phyloP scores from a whole-genome alignment of 2,329 filamentous ascomycete species.

The Paecilomyces niveus region DNA sequence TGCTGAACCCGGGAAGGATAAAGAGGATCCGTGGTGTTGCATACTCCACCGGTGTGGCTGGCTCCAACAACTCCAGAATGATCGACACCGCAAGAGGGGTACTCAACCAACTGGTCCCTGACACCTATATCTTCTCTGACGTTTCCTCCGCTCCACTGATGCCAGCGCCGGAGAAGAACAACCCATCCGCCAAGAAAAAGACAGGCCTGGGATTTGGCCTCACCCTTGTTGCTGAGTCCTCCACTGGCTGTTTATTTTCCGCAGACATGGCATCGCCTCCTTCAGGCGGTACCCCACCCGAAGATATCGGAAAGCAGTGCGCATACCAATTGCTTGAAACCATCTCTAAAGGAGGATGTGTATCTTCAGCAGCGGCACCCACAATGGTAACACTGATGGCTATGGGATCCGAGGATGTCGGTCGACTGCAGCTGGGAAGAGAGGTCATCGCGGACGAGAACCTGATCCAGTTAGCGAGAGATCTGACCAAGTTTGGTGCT shows the following conservation, averaged over 20 bases:
- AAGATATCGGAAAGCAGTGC: conserved; percentile 82
- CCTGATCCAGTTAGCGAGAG: conserved; percentile 70
- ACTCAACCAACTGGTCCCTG: conserved; percentile 75
- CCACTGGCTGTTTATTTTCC: conserved; percentile 75
- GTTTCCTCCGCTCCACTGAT: conserved; percentile 54
- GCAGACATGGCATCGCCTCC: conserved; percentile 72
- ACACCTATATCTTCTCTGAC: conserved; percentile 81
- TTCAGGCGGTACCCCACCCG: conserved; percentile 72
- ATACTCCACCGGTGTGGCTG: conserved; percentile 85
- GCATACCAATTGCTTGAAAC: conserved; percentile 84
- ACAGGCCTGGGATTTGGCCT: conserved; percentile 88
- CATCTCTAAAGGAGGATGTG: conserved; percentile 75
- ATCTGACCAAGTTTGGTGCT: conserved; percentile 80
- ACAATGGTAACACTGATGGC: conserved; percentile 87
- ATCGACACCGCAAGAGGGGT: conserved; percentile 84
- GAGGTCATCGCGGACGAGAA: conserved; percentile 77
- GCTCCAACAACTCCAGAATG: conserved; percentile 89
- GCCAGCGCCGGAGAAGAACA: conserved; percentile 63
- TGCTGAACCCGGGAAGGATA: conserved; percentile 75
- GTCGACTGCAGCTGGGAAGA: conserved; percentile 71
- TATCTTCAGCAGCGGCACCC: conserved; percentile 61
- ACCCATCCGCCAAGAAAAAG: conserved; percentile 47
- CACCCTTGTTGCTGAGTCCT: conserved; percentile 87
- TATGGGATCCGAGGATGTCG: conserved; percentile 96
- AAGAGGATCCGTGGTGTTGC: conserved; percentile 88